Conservation (phyloP, 345 rosid genomes). For the Populus deltoides region DNA sequence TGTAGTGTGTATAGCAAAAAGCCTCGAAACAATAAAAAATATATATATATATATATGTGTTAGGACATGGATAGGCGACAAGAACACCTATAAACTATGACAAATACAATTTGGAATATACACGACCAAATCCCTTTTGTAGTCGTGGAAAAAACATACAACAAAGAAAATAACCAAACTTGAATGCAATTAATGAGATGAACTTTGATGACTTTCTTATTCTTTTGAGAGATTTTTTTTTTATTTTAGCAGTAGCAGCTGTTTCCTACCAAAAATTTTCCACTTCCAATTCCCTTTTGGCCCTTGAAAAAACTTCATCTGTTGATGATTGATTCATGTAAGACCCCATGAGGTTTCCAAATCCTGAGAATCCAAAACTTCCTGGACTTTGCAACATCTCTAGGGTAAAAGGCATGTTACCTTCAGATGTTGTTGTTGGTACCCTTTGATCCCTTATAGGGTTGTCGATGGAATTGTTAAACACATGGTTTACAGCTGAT, state of each 20-base stretch:
- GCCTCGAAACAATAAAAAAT: conserved; percentile 16
- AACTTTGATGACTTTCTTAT: neutral
- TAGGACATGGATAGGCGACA: neutral
- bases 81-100: neutral
- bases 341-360: conserved; percentile 41
- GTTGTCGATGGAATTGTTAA: conserved; percentile 25
- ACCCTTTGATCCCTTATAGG: conserved; percentile 22
- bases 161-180: neutral
- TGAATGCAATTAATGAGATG: neutral
- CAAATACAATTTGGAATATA: neutral
- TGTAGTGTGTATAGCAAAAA: neutral
- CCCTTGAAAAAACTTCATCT: conserved; percentile 36
- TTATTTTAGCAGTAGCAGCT: conserved; percentile 40
- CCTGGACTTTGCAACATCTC: conserved; percentile 47
- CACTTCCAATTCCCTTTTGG: conserved; percentile 77
- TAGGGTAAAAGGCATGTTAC: conserved; percentile 40
- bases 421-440: conserved; percentile 20
- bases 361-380: conserved; percentile 39
- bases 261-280: conserved; percentile 41
- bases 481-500: conserved; percentile 17
- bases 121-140: neutral
- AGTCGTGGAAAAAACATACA: neutral
- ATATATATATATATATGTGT: neutral
- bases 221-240: neutral
- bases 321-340: conserved; percentile 38